A percentile compares a stretch with the other conserved stretches of the same genome.
Evolutionary conservation across 2,329 filamentous ascomycete species (phyloP).

Genomic region (Chaetomium sp.): DNA sequence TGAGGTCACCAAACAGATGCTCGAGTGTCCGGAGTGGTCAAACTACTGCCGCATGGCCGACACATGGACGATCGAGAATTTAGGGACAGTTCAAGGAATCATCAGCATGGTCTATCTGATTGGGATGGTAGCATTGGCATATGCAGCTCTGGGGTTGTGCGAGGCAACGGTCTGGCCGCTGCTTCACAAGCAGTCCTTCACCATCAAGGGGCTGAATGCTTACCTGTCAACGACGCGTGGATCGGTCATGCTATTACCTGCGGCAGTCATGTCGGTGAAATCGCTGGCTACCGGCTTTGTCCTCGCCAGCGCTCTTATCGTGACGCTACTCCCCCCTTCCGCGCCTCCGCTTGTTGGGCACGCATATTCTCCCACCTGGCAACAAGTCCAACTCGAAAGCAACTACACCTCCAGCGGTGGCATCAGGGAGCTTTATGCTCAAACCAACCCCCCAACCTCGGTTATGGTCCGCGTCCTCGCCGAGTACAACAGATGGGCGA

Average conservation of each 20-base stretch:
- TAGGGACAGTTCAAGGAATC: slow-evolving; percentile 33
- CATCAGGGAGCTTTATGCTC: slow-evolving; percentile 29
- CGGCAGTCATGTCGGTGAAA: slow-evolving; percentile 24
- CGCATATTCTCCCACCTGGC: slow-evolving; percentile 24
- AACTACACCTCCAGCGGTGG: slow-evolving; percentile 30
- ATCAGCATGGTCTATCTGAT: slow-evolving; percentile 33
- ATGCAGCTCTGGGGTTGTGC: slow-evolving; percentile 25
- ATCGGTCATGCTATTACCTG: slow-evolving; percentile 28
- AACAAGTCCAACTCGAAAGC: slow-evolving; percentile 25
- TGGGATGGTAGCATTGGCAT: slow-evolving; percentile 31
- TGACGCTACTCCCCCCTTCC: slow-evolving; percentile 28
- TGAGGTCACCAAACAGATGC: slow-evolving; percentile 27
- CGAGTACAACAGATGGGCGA: slow-evolving; percentile 32
- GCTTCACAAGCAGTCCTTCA: slow-evolving; percentile 30
- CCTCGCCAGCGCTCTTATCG: slow-evolving; percentile 21
- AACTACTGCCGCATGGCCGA: slow-evolving; percentile 25
- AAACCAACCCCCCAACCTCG: slow-evolving; percentile 31
- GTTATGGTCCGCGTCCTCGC: slow-evolving; percentile 28
- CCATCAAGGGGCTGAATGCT: slow-evolving; percentile 30
- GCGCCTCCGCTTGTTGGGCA: slow-evolving; percentile 29
- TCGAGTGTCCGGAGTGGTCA: slow-evolving; percentile 34
- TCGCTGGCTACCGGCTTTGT: slow-evolving; percentile 25
- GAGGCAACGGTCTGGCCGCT: slow-evolving; percentile 33
- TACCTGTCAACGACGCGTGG: slow-evolving; percentile 31
- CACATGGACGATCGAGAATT: slow-evolving; percentile 31